Percentiles rank a stretch among this genome's conserved stretches.
Conservation (phyloP, 345 rosid species). For the Trapa bicornis region DNA sequence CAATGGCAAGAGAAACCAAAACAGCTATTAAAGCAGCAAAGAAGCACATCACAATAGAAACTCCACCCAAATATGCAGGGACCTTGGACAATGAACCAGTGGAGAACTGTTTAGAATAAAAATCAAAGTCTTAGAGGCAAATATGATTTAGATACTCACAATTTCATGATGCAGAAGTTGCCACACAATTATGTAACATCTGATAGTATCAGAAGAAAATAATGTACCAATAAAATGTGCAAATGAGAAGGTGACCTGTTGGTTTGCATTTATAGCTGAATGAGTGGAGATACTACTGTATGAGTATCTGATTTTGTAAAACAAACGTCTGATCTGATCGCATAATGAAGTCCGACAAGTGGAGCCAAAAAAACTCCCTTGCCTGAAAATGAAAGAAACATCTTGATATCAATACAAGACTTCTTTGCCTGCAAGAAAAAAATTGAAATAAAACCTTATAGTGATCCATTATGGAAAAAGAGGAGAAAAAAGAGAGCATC, state of each 20-base stretch:
- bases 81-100: conserved; percentile 37
- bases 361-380: conserved; percentile 27
- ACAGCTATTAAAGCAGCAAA: conserved; percentile 36
- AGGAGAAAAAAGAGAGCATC: not conserved
- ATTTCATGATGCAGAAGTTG: not conserved
- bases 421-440: conserved; percentile 28
- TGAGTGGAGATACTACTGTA: conserved; percentile 48
- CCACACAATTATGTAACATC: not conserved
- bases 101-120: conserved; percentile 30
- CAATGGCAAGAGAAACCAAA: conserved; percentile 48
- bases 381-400: conserved; percentile 31
- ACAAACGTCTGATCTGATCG: conserved; percentile 54
- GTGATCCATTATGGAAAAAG: not conserved
- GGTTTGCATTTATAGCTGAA: conserved; percentile 31
- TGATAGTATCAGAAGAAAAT: not conserved
- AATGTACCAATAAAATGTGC: not conserved
- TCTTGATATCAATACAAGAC: not conserved
- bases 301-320: conserved; percentile 44
- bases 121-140: not conserved
- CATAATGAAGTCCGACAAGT: conserved; percentile 46
- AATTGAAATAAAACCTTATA: not conserved
- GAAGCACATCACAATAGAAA: conserved; percentile 48
- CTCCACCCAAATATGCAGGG: conserved; percentile 54
- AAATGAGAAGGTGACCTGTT: conserved; percentile 28
- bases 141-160: not conserved